Conservation (phyloP, 495 filamentous ascomycete genomes). For the Neurospora sp. region DNA sequence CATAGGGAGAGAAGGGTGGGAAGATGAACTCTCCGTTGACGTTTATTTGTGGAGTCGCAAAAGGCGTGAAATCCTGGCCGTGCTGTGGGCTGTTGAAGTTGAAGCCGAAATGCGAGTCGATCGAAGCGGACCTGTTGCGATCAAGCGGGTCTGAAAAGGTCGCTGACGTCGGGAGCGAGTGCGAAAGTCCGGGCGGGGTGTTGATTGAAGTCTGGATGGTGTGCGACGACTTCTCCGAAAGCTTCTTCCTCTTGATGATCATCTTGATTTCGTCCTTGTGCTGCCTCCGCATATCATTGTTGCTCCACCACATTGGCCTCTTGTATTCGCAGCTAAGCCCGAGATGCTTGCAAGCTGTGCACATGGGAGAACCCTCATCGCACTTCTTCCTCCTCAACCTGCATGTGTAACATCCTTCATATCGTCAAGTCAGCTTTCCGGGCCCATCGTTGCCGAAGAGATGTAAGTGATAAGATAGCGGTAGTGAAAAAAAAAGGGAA, state of each 20-base stretch:
- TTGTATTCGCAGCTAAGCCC: constrained; percentile 89
- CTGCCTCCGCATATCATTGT: constrained; percentile 67
- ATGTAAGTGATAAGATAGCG: constrained; percentile 5
- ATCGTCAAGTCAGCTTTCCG: constrained; percentile 19
- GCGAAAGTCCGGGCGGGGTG: constrained; percentile 70
- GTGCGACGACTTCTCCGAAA: constrained; percentile 68
- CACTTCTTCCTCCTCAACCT: constrained; percentile 94
- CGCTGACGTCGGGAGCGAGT: constrained; percentile 72
- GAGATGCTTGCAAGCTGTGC: constrained; percentile 82
- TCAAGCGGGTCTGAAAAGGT: constrained; percentile 64
- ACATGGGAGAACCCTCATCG: constrained; percentile 81
- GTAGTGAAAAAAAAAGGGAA: background rate
- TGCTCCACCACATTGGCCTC: constrained; percentile 94
- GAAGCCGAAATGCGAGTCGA: constrained; percentile 69
- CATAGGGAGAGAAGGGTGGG: constrained; percentile 62
- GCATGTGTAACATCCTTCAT: constrained; percentile 91
- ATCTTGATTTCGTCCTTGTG: constrained; percentile 95
- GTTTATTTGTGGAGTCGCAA: constrained; percentile 43
- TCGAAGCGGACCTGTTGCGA: constrained; percentile 61
- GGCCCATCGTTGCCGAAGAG: background rate
- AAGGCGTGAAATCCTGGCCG: constrained; percentile 50
- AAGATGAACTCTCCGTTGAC: constrained; percentile 36
- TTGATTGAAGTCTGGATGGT: constrained; percentile 43
- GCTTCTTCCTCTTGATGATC: constrained; percentile 94
- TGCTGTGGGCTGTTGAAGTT: constrained; percentile 59